Conservation (phyloP, 2,329 filamentous ascomycete species). For the Aspergillus sp. region DNA sequence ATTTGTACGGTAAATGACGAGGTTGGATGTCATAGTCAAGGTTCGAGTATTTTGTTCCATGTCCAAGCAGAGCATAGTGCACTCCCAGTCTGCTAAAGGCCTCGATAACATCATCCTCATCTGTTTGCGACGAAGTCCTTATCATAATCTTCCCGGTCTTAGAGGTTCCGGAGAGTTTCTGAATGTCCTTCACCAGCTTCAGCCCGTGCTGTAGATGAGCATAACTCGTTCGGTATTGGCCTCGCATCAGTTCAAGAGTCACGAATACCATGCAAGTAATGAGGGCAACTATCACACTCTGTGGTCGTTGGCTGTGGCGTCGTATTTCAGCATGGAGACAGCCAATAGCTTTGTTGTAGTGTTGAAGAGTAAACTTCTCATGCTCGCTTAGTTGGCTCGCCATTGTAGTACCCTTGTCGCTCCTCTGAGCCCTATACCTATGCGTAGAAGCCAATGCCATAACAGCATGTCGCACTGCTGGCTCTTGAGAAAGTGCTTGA, state of each 20-base stretch:
- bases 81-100: background rate
- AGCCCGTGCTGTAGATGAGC: background rate
- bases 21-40: background rate
- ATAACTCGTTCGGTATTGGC: background rate
- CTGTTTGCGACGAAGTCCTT: background rate
- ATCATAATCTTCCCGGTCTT: background rate
- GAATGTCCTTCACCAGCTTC: background rate
- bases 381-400: constrained; percentile 10
- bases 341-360: constrained; percentile 44
- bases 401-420: constrained; percentile 14
- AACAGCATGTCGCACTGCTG: constrained; percentile 47
- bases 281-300: background rate
- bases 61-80: background rate
- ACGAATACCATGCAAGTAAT: constrained; percentile 1
- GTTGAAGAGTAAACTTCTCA: constrained; percentile 38
- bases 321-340: background rate
- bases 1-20: background rate
- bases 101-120: background rate
- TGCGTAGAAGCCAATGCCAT: constrained; percentile 45
- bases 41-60: background rate
- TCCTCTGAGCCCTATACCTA: constrained; percentile 15
- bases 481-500: constrained; percentile 42
- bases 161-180: background rate
- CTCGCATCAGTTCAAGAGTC: background rate
- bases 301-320: background rate